These are phyloP conservation scores for Gossypium ekmanianum DNA, from an alignment of 345 rosid genomes.

Conservation along the genomic window DNA sequence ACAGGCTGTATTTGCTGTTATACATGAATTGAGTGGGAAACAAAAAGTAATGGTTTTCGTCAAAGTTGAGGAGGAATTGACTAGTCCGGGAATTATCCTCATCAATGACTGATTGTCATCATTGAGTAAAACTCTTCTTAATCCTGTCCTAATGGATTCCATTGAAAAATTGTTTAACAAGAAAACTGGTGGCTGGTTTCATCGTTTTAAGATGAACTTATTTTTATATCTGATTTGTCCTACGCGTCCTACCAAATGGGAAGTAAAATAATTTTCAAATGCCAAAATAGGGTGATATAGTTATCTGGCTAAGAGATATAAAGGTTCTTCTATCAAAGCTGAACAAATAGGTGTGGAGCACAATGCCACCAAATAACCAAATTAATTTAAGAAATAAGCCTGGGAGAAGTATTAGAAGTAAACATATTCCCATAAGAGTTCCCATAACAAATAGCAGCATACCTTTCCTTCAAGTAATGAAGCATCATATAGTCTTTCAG, in stretches of 20 bases:
- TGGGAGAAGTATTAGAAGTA: not conserved
- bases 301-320: not conserved
- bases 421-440: not conserved
- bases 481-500: constrained; percentile 86
- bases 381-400: not conserved
- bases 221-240: constrained; percentile 1
- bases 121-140: not conserved
- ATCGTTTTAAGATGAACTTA: not conserved
- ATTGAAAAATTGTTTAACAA: not conserved
- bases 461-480: constrained; percentile 91
- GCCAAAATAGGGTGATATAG: not conserved
- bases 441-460: constrained; percentile 9
- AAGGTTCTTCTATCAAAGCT: not conserved
- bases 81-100: not conserved
- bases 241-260: not conserved
- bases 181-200: not conserved
- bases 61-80: not conserved
- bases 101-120: not conserved
- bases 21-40: not conserved
- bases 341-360: not conserved
- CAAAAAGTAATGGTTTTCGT: not conserved
- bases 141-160: not conserved
- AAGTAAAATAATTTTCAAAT: not conserved
- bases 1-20: not conserved
- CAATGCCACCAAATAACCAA: not conserved